Base-by-base conservation (phyloP, 139 green algal genomes). In the Parachlorella kessleri region DNA sequence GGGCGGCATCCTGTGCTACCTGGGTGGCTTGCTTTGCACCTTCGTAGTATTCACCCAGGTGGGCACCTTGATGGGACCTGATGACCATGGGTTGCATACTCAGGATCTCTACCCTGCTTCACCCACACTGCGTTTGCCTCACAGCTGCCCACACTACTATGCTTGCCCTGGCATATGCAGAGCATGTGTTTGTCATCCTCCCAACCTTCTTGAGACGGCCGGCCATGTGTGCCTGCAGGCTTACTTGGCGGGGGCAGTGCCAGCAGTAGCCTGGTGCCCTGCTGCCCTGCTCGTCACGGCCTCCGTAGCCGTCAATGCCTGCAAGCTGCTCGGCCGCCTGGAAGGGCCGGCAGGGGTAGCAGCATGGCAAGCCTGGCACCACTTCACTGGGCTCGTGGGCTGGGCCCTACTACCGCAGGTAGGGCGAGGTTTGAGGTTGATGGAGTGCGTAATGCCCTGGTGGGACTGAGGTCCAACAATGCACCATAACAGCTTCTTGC, bases 381-480 rank as follows among this genome's bases (percentile, higher is more conserved):
- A 86, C 18, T 23, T 83, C 3, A 55, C 84, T 6, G 86, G 86
- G 8, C 39, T 92, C 5, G 23, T 84, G 0, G 90, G 91, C 41
- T 76, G 93, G 28, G 83, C 86, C 1, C 75, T 92, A 30, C 75
- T 95, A n/a, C 89, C 90, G 3, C 91, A 95, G 87, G 90, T 94
- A 55, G 39, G 63, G 9, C 35, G n/a, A n/a, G n/a, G n/a, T n/a
- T n/a, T n/a, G n/a, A n/a, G n/a, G n/a, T n/a, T n/a, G n/a, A n/a
- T n/a, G n/a, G n/a, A n/a, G n/a, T n/a, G n/a, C n/a, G n/a, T n/a
- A n/a, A n/a, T n/a, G n/a, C n/a, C n/a, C n/a, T n/a, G n/a, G n/a
- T n/a, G n/a, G n/a, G n/a, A n/a, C n/a, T n/a, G n/a, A n/a, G n/a
- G n/a, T n/a, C n/a, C n/a, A n/a, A n/a, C n/a, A n/a, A n/a, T n/a